phyloP scores from a whole-genome alignment of 1,139 yeast genomes.

The Kodamaea sp. region DNA sequence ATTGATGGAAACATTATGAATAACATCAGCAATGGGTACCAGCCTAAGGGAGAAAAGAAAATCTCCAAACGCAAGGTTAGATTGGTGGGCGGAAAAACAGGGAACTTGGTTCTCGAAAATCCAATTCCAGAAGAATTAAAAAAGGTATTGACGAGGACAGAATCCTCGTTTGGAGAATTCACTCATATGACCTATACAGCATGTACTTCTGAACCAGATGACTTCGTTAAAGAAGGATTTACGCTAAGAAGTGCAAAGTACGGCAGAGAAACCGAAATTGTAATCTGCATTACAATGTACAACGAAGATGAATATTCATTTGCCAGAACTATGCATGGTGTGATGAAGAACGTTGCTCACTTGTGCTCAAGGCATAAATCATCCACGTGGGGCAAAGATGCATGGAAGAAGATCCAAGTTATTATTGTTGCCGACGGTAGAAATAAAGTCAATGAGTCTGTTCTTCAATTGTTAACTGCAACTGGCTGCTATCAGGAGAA shows the following conservation, averaged over 20 bases:
- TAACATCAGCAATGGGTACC: conserved; percentile 40
- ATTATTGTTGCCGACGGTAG: conserved; percentile 92
- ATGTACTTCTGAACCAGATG: conserved; percentile 86
- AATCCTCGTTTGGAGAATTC: conserved; percentile 79
- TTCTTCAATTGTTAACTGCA: conserved; percentile 82
- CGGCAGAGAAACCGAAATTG: conserved; percentile 86
- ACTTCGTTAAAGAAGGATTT: conserved; percentile 77
- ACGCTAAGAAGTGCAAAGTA: conserved; percentile 80
- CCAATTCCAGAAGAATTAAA: conserved; percentile 88
- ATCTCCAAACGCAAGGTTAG: conserved; percentile 54
- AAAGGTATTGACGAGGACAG: conserved; percentile 76
- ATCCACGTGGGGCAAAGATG: conserved; percentile 89
- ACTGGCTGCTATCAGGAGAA: conserved; percentile 97
- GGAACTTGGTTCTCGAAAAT: conserved; percentile 84
- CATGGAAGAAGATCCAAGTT: conserved; percentile 95
- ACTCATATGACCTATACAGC: conserved; percentile 95
- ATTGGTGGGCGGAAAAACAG: conserved; percentile 59
- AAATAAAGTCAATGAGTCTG: conserved; percentile 78
- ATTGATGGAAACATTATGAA: conserved; percentile 50
- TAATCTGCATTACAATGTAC: conserved; percentile 92
- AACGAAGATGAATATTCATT: conserved; percentile 88
- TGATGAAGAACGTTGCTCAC: conserved; percentile 88
- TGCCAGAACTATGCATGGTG: conserved; percentile 91
- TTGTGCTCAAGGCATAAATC: conserved; percentile 78
- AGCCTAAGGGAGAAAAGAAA: conserved; percentile 40